These are phyloP conservation scores for Salix arbutifolia DNA, from an alignment of 345 rosid genomes.

Conservation along the genomic window DNA sequence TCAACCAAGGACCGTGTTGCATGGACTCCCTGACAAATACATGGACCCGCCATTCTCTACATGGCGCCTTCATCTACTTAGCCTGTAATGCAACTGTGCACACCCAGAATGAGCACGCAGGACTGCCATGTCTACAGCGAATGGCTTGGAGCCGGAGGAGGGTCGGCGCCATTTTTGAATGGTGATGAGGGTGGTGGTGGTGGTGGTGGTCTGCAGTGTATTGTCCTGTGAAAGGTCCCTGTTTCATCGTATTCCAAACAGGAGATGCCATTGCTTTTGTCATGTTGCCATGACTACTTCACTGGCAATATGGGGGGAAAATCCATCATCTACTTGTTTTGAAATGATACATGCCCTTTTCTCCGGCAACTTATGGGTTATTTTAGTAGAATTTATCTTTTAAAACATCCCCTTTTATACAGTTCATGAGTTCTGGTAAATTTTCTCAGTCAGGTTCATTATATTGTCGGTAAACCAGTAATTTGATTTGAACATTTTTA, in stretches of 20 bases:
- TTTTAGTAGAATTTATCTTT: background rate
- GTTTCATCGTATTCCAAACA: background rate
- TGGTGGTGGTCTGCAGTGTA: background rate
- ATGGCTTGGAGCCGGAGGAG: background rate
- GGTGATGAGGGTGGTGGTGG: background rate
- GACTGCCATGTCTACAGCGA: background rate
- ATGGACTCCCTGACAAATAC: background rate
- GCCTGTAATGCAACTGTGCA: background rate
- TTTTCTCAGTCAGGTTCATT: no score
- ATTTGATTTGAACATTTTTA: no score
- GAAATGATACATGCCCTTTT: no score
- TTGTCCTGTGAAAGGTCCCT: background rate
- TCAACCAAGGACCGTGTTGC: background rate
- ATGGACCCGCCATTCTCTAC: background rate
- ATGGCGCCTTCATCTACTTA: no score
- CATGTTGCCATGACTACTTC: background rate
- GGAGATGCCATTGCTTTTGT: background rate
- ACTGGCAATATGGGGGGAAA: background rate
- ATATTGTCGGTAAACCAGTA: no score
- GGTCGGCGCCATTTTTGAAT: no score
- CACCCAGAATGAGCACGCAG: background rate
- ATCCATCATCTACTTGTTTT: background rate
- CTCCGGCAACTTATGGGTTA: background rate
- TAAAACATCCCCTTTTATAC: background rate
- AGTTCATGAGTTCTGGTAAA: no score